phyloP scores from a whole-genome alignment of 306 rosid species.

The Acacia crassicarpa region DNA sequence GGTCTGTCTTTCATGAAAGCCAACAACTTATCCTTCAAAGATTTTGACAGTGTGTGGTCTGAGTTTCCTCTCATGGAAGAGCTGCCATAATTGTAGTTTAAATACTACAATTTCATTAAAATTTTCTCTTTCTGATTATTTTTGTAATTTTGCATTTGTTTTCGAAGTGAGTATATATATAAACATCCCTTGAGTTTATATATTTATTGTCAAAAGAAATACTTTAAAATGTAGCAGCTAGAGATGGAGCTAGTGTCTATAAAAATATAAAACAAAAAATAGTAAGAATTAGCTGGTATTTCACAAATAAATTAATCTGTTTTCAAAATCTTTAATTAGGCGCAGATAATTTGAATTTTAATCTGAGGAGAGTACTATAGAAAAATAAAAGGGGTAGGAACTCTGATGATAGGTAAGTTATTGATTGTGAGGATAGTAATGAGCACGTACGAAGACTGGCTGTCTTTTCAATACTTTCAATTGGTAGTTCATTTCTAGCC shows the following conservation, averaged over 20 bases:
- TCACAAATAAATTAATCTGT: neutral
- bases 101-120: neutral
- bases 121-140: neutral
- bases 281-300: too few relatives aligned
- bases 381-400: neutral
- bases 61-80: slow-evolving; percentile 35
- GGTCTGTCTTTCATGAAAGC: neutral
- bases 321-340: neutral
- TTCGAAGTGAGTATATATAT: neutral
- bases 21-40: slow-evolving; percentile 32
- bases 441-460: neutral
- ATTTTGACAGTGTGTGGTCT: slow-evolving; percentile 31
- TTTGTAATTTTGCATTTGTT: neutral
- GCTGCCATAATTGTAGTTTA: neutral
- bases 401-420: neutral
- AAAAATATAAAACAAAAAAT: too few relatives aligned
- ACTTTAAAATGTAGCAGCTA: too few relatives aligned
- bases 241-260: too few relatives aligned
- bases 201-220: too few relatives aligned
- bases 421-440: neutral
- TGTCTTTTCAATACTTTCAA: neutral
- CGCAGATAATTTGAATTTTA: neutral
- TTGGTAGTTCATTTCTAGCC: neutral
- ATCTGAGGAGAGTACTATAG: neutral
- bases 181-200: neutral